A percentile compares a stretch with the other conserved stretches of the same genome.
phyloP scores from a whole-genome alignment of 2,329 filamentous ascomycete species.

The Cordyceps fumosorosea region DNA sequence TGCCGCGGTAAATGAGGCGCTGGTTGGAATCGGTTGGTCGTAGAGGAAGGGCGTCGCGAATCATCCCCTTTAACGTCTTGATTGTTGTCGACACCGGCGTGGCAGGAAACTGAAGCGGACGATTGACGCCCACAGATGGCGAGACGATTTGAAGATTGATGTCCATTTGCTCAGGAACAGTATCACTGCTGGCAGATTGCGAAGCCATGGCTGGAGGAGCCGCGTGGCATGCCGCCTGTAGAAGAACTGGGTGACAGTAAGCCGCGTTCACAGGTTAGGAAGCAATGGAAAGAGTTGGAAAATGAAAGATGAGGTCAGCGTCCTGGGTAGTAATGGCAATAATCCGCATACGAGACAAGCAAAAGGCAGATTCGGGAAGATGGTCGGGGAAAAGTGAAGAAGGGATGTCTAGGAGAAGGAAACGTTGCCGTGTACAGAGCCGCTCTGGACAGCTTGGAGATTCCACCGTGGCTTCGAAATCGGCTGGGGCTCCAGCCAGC shows the following conservation, averaged over 20 bases:
- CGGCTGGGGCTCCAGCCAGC: not conserved
- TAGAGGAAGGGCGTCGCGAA: conserved; percentile 43
- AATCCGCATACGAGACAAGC: not conserved
- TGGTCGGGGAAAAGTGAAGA: not conserved
- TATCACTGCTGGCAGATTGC: conserved; percentile 1
- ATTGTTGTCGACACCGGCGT: conserved; percentile 47
- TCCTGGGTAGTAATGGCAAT: not conserved
- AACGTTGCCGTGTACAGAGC: not conserved
- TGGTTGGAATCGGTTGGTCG: conserved; percentile 49
- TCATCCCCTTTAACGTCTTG: conserved; percentile 50
- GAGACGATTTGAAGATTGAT: conserved; percentile 55
- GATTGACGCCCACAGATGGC: conserved; percentile 47
- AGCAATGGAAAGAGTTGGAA: not conserved
- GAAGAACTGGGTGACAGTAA: not conserved
- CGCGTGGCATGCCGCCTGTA: conserved; percentile 1
- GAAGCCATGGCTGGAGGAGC: conserved; percentile 10
- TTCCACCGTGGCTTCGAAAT: conserved; percentile 16
- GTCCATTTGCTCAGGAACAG: conserved; percentile 19
- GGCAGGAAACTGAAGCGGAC: conserved; percentile 42
- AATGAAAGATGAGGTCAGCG: not conserved
- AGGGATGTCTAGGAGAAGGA: not conserved
- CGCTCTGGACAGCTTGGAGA: conserved; percentile 7
- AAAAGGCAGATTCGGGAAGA: not conserved
- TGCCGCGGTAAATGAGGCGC: conserved; percentile 54
- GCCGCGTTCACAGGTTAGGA: too few relatives aligned